Conservation (phyloP, 768 basidiomycete genomes). For the Lactarius hengduanensis region DNA sequence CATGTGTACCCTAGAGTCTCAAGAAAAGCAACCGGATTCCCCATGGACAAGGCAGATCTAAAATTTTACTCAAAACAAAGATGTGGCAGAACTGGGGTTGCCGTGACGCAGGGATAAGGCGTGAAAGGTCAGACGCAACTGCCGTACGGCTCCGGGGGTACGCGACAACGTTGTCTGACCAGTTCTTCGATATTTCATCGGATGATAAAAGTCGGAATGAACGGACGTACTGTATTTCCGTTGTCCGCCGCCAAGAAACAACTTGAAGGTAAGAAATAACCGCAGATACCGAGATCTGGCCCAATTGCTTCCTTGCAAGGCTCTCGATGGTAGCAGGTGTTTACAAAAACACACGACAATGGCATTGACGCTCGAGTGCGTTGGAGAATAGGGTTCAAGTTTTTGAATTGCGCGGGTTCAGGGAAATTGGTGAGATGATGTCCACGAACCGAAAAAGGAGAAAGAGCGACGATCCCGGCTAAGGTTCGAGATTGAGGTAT, state of each 20-base stretch:
- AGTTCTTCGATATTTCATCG: background rate
- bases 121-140: background rate
- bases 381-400: background rate
- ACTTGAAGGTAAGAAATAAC: background rate
- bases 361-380: background rate
- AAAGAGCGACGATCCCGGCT: background rate
- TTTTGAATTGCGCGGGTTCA: background rate
- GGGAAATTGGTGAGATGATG: background rate
- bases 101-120: background rate
- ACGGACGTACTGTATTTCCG: background rate
- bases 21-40: slow-evolving; percentile 1
- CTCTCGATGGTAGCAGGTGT: background rate
- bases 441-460: background rate
- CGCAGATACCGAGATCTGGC: background rate
- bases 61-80: slow-evolving; percentile 3
- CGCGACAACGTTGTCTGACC: background rate
- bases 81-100: slow-evolving; percentile 18
- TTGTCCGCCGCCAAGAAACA: background rate
- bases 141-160: slow-evolving; percentile 8
- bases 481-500: background rate
- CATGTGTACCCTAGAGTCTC: too few species aligned
- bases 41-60: slow-evolving; percentile 14
- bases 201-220: slow-evolving; percentile 3
- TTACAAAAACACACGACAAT: background rate
- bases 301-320: background rate